Conservation (phyloP, 192 early-diverging fungal species). For the Coemansia sp. region DNA sequence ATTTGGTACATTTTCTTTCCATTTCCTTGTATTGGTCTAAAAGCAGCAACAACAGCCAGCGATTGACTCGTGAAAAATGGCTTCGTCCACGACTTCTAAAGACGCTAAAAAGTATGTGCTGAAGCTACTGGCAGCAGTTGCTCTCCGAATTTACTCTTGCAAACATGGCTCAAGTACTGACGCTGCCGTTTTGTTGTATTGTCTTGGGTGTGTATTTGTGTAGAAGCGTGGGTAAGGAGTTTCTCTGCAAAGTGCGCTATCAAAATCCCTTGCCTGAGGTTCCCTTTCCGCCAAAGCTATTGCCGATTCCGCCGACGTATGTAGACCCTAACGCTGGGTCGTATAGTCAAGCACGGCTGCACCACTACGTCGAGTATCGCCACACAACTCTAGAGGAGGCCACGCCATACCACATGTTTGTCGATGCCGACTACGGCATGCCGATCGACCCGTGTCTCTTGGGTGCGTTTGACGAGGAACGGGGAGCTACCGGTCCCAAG, state of each 20-base stretch:
- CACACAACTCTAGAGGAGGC: constrained; percentile 56
- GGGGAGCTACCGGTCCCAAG: background rate
- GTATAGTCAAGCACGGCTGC: constrained; percentile 52
- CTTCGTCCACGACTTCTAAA: constrained; percentile 12
- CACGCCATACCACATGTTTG: constrained; percentile 53
- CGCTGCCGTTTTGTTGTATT: background rate
- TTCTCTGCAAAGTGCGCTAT: constrained; percentile 58
- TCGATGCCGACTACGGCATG: constrained; percentile 58
- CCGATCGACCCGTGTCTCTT: constrained; percentile 55
- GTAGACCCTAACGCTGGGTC: constrained; percentile 50
- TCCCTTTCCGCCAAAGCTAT: constrained; percentile 58
- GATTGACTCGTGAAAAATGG: constrained; percentile 6
- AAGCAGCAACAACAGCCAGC: background rate
- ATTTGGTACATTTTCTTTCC: background rate
- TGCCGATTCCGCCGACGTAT: constrained; percentile 57
- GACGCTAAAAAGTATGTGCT: constrained; percentile 34
- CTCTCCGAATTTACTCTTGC: background rate
- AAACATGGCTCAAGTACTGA: background rate
- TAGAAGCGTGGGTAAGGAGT: constrained; percentile 55
- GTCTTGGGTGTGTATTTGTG: background rate
- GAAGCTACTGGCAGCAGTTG: background rate
- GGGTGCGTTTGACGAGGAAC: constrained; percentile 52
- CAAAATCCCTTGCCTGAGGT: constrained; percentile 56
- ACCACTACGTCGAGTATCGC: constrained; percentile 53
- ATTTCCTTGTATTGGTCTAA: background rate